phyloP scores from a whole-genome alignment of 495 filamentous ascomycete genomes.

The Neurospora sp. region DNA sequence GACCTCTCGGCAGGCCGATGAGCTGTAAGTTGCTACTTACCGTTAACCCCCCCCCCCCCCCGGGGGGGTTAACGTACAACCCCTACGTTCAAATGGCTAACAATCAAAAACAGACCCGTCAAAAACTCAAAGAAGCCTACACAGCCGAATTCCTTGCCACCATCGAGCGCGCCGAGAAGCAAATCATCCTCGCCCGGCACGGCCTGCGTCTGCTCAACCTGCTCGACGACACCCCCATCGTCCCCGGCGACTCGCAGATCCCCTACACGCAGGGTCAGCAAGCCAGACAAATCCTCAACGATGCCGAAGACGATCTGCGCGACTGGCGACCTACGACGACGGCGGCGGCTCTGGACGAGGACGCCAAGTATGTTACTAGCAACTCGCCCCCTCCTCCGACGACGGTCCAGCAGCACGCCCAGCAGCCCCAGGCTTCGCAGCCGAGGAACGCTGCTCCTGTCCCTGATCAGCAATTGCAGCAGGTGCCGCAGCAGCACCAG shows the following conservation, averaged over 20 bases:
- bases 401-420: neutral
- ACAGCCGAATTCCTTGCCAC: conserved; percentile 75
- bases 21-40: too few relatives aligned
- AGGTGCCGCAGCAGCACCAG: neutral
- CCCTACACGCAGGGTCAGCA: conserved; percentile 53
- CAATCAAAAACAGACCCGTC: conserved; percentile 52
- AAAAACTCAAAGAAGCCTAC: conserved; percentile 90
- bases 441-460: neutral
- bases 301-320: conserved; percentile 79
- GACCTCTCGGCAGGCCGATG: too few relatives aligned
- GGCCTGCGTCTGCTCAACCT: conserved; percentile 75
- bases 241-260: conserved; percentile 68
- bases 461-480: neutral
- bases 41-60: neutral
- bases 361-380: conserved; percentile 1
- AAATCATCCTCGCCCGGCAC: conserved; percentile 83
- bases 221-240: conserved; percentile 84
- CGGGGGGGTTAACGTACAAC: too few relatives aligned
- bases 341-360: neutral
- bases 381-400: neutral
- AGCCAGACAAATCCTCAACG: conserved; percentile 78
- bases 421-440: neutral
- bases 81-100: neutral
- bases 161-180: conserved; percentile 93
- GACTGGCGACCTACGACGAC: conserved; percentile 45